phyloP scores from a whole-genome alignment of 345 rosid species.

The Corymbia maculata region DNA sequence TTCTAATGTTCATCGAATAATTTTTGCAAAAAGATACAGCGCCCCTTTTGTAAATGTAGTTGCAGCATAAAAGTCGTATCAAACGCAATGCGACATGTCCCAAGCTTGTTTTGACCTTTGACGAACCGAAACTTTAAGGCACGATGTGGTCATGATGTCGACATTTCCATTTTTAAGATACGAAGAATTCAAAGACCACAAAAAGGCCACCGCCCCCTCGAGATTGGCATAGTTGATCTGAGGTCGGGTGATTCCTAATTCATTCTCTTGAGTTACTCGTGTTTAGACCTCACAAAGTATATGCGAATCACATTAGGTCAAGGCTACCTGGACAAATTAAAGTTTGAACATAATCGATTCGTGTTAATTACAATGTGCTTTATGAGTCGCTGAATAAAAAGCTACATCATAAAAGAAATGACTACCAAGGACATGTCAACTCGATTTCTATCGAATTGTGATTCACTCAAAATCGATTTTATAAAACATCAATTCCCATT shows the following conservation, averaged over 20 bases:
- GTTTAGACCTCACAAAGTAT: no score
- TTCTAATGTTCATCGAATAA: not conserved
- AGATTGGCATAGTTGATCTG: not conserved
- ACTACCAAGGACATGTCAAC: accelerated
- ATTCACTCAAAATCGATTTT: not conserved
- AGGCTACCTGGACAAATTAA: not conserved
- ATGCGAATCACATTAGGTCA: not conserved
- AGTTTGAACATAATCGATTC: not conserved
- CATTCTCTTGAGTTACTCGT: not conserved
- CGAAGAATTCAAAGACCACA: not conserved
- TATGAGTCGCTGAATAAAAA: accelerated
- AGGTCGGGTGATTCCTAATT: not conserved
- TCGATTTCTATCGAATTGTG: not conserved
- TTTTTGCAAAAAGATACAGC: not conserved
- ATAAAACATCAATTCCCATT: not conserved
- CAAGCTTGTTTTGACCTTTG: not conserved
- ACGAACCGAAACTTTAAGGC: not conserved
- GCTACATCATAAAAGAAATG: not conserved
- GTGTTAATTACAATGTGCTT: not conserved
- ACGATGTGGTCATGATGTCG: not conserved
- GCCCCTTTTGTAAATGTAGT: not conserved
- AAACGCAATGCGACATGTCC: not conserved
- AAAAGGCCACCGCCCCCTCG: not conserved
- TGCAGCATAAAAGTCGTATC: not conserved
- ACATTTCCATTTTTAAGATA: not conserved